phyloP scores from a whole-genome alignment of 306 rosid species.

The Fragaria nilgerrensis region DNA sequence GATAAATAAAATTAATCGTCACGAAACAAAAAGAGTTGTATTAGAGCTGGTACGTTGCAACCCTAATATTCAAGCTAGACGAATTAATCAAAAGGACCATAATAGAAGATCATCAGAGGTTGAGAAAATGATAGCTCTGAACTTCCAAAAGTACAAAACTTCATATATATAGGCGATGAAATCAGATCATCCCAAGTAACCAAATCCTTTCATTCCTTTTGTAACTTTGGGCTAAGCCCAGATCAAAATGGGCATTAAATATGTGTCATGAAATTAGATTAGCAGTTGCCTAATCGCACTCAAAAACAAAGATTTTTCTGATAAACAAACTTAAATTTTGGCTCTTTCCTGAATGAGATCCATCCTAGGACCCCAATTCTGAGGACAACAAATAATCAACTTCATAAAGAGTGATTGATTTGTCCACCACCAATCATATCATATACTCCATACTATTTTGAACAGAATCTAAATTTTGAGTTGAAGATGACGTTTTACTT shows the following conservation, averaged over 20 bases:
- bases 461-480: neutral
- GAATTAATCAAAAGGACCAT: neutral
- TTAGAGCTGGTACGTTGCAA: neutral
- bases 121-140: neutral
- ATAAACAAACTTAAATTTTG: neutral
- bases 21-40: neutral
- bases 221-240: neutral
- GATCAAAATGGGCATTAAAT: neutral
- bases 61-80: neutral
- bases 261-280: neutral
- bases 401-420: neutral
- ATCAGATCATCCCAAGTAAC: no score
- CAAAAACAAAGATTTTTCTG: neutral
- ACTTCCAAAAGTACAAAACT: no score
- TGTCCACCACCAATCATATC: neutral
- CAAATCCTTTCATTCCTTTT: no score
- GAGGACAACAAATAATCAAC: neutral
- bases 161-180: no score
- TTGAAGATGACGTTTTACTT: constrained; percentile 8
- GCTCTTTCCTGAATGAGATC: neutral
- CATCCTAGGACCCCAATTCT: neutral
- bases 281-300: neutral
- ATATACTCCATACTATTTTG: neutral
- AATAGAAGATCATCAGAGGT: neutral
- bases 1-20: no score